Base-by-base conservation (phyloP, 768 basidiomycete species). In the Lactarius deliciosus region DNA sequence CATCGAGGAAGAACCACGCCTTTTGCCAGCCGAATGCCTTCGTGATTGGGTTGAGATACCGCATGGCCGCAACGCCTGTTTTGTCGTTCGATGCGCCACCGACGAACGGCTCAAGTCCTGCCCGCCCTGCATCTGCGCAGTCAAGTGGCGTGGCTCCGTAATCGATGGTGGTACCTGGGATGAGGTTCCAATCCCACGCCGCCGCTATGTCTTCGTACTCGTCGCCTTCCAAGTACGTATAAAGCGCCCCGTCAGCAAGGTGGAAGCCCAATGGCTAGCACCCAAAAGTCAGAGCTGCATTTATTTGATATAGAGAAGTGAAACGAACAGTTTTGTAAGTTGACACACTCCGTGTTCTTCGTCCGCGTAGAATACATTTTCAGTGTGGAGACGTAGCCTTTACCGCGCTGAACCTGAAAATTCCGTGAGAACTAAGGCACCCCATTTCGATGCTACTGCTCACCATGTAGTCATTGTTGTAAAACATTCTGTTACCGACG, bases 141-240 rank as follows among this genome's bases (percentile, higher is more conserved):
- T 72, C 72, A 20, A 91, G 77, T 0, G 78, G 73, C 0, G 88
- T 90, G 4, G 77, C 83, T 9, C 75, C 78, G 71, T 89, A 88
- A 72, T 90, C 86, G 43, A 82, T 80, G 2, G 90, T 91, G 40
- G 79, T 90, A 0, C 90, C 89, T 8, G 90, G 89, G 55, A 91
- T 85, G 8, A 89, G 80, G 69, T 89, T 85, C 90, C 90, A 91
- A 74, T 91, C 87, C 89, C 88, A 89, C 2, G 85, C 79, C 3
- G 84, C 89, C 4, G 84, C 76, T 40, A 90, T 90, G 70, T 90
- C 88, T 72, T 88, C 86, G 72, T 90, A 91, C 74, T 91, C 89
- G 70, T 84, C 77, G 16, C 89, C 90, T 58, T 76, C 76, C 28
- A 87, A 71, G 74, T 90, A 89, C 0, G 85, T 90, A 73, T 86